Percentiles rank a stretch among this genome's conserved stretches.
Conservation (phyloP, 2,329 filamentous ascomycete species). For the Onygenales sp. region DNA sequence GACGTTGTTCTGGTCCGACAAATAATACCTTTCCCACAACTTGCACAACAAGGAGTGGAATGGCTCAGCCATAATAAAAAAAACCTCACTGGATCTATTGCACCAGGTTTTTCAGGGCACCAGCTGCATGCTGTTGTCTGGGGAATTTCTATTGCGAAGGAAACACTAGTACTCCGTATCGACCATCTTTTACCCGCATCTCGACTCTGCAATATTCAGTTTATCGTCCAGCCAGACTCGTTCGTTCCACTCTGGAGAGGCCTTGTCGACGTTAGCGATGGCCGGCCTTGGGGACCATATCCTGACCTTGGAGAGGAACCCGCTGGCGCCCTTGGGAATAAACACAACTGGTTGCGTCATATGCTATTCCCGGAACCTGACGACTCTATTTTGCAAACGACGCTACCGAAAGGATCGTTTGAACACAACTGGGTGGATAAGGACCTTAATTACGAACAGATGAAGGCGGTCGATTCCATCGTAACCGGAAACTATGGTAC, state of each 20-base stretch:
- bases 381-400: conserved; percentile 30
- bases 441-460: conserved; percentile 40
- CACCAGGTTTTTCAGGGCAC: conserved; percentile 17
- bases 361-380: conserved; percentile 36
- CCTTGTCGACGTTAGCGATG: conserved; percentile 8
- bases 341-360: conserved; percentile 14
- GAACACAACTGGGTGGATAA: conserved; percentile 29
- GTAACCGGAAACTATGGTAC: conserved; percentile 32
- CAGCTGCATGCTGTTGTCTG: conserved; percentile 17
- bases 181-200: conserved; percentile 9
- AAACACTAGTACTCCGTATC: conserved; percentile 14
- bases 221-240: conserved; percentile 12
- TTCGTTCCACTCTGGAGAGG: conserved; percentile 15
- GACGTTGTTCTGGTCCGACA: conserved; percentile 18
- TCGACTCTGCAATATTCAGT: conserved; percentile 15
- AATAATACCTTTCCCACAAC: conserved; percentile 13
- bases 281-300: conserved; percentile 44
- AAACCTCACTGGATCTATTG: conserved; percentile 10
- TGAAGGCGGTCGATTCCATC: conserved; percentile 36
- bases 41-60: conserved; percentile 9
- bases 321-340: conserved; percentile 2
- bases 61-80: conserved; percentile 13
- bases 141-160: conserved; percentile 12
- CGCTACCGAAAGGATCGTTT: conserved; percentile 26
- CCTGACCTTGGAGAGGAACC: conserved; percentile 42